Evolutionary conservation across 108 stramenopile genomes (phyloP), one percentile per base, ranked within the genome.

Genomic region (Schizochytrium sp.): DNA sequence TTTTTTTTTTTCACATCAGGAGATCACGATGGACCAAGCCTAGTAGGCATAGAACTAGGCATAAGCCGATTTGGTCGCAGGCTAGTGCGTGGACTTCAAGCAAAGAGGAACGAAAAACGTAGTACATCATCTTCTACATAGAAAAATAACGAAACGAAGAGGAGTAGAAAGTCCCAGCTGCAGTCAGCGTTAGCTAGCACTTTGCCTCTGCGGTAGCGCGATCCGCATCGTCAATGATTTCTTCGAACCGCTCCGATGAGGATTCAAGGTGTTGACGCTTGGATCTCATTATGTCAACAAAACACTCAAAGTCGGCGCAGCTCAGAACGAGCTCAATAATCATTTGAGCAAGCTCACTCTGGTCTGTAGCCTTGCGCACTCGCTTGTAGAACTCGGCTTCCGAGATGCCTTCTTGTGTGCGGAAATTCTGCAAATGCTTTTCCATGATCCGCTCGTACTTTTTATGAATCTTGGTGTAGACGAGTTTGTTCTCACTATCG

Each of bases 301-400:
- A 83, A 34, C 76, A 83, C 76, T 47, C 76, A 53, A 83, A 83
- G 4, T 83, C 76, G 8, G 76, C 76, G 76, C 76, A 83, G 51
- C 76, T 53, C 23, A 83, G 76, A 43, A 83, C 76, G n/a, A 83
- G 51, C 76, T 83, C 76, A 18, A 83, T 53, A 23, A 83, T 83
- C 76, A 83, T 83, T 4, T 83, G 76, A 14, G 76, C 2, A 6
- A 83, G 76, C 51, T 83, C 76, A 23, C 51, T 83, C 76, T 83
- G n/a, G 51, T 83, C 23, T 3, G 76, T 83, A 23, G 48, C 45
- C 23, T 83, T 83, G 19, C 76, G 76, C 2, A 83, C 28, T 43
- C 76, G 76, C 4, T 43, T 53, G 23, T 83, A 83, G 25, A 83
- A 53, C 48, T 83, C 76, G n/a, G 48, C 6, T 45, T 83, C 76